Evolutionary conservation across 2,329 filamentous ascomycete genomes (phyloP), one percentile per base, ranked within the genome.

Genomic region (Curvularia spicifera): DNA sequence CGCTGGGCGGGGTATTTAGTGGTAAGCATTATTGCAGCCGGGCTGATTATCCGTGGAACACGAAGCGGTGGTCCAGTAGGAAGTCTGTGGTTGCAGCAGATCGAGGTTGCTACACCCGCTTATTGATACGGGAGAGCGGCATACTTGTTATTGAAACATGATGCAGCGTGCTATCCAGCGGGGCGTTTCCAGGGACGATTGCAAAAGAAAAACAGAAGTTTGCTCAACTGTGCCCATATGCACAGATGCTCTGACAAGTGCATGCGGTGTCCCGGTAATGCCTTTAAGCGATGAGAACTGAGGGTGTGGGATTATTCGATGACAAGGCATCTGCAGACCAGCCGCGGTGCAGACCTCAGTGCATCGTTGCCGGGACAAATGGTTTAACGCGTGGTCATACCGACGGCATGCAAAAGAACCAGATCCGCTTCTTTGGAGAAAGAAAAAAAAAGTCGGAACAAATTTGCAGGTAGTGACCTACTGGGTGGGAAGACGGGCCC

Each of bases 201-300:
- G 59, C 66, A 35, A 35, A 31, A 12, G 57, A 37, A 37, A 37
- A n/a, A n/a, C n/a, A 35, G 67, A 67, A 71, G 71, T 74, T 73
- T 74, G 71, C 72, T 71, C 54, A 39, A 65, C 65, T 40, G 65
- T 65, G 63, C 65, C 63, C 63, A 57, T 37, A 60, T 65, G 66
- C 65, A 68, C 62, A 64, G 64, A 63, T 66, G 58, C 47, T 68
- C 61, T 71, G 69, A 70, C 62, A 64, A 53, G 55, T 58, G 49
- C 42, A 65, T 69, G 66, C 56, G 39, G 69, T 71, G 66, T 29
- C 63, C 59, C 54, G 59, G 67, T 66, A 66, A 67, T 66, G 60
- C 54, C 15, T 59, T 53, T 63, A 66, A 68, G 69, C 69, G 67
- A 71, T 55, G 33, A 40, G 15, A 57, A 55, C 56, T 56, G 55